Conservation (phyloP, 768 basidiomycete genomes). For the Trametes maxima region DNA sequence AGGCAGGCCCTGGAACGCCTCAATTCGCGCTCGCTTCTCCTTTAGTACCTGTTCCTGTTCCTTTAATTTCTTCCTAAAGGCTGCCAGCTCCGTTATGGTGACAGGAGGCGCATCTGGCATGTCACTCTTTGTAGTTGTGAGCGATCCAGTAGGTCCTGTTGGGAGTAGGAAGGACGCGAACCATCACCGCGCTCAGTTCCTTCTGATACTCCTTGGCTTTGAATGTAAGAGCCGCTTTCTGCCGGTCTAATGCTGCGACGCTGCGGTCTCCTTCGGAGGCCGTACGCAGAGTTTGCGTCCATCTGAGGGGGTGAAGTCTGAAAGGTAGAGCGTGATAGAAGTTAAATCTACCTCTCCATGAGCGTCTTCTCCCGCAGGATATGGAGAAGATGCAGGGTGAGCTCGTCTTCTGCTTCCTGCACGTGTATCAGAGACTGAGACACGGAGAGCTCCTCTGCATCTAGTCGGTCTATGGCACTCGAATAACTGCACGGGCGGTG, state of each 20-base stretch:
- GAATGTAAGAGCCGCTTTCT: conserved; percentile 43
- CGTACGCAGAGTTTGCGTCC: conserved; percentile 36
- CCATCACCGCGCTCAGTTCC: conserved; percentile 40
- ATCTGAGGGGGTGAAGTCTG: conserved; percentile 31
- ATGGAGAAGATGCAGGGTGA: conserved; percentile 38
- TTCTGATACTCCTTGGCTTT: conserved; percentile 53
- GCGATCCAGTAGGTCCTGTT: neutral
- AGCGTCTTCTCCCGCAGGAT: conserved; percentile 40
- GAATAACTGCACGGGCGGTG: conserved; percentile 37
- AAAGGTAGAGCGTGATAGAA: neutral
- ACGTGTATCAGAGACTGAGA: conserved; percentile 39
- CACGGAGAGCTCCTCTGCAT: conserved; percentile 34
- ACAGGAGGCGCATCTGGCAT: conserved; percentile 36
- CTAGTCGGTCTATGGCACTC: conserved; percentile 39
- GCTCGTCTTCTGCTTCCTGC: conserved; percentile 39
- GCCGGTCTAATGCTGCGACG: conserved; percentile 39
- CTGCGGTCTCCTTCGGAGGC: conserved; percentile 32
- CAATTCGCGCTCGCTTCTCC: conserved; percentile 46
- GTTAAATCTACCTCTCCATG: conserved; percentile 39
- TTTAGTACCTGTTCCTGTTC: conserved; percentile 42
- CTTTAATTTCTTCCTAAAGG: conserved; percentile 43
- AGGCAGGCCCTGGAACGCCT: conserved; percentile 52
- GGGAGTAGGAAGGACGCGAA: conserved; percentile 13
- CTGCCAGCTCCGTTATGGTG: conserved; percentile 42
- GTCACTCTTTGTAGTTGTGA: conserved; percentile 27